A percentile compares a stretch with the other conserved stretches of the same genome.
Evolutionary conservation across 139 green algal genomes (phyloP).

Genomic region (Tetradesmus lagerheimii): DNA sequence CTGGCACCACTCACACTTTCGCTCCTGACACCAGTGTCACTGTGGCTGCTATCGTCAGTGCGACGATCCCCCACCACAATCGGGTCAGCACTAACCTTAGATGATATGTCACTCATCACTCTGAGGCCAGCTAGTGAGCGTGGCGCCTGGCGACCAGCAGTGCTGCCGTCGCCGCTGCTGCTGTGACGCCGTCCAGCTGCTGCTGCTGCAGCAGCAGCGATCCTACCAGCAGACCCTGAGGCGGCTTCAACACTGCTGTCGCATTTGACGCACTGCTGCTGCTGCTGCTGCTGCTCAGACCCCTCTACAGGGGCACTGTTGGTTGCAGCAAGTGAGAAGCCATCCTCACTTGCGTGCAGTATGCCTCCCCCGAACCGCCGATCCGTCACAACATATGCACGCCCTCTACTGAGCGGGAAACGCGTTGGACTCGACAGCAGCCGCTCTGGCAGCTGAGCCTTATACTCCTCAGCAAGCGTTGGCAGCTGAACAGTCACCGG

Average conservation of each 20-base stretch:
- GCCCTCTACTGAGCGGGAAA: background rate
- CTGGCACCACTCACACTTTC: background rate
- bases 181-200: background rate
- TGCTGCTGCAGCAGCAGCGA: background rate
- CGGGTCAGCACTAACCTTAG: background rate
- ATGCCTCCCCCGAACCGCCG: background rate
- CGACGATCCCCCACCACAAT: too few species aligned
- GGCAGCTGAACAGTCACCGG: constrained; percentile 4
- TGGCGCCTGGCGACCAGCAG: background rate
- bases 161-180: background rate
- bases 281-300: background rate
- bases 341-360: background rate
- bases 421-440: background rate
- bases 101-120: background rate
- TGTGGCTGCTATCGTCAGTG: background rate
- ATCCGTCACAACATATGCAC: background rate
- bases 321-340: background rate
- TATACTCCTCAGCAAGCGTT: background rate
- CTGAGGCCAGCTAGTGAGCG: background rate
- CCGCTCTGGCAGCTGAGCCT: background rate
- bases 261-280: background rate
- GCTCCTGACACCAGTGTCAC: background rate
- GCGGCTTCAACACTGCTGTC: background rate
- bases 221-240: background rate
- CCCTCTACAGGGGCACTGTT: background rate